phyloP scores from a whole-genome alignment of 2,329 filamentous ascomycete species.

The Sporothrix brunneoviolacea region DNA sequence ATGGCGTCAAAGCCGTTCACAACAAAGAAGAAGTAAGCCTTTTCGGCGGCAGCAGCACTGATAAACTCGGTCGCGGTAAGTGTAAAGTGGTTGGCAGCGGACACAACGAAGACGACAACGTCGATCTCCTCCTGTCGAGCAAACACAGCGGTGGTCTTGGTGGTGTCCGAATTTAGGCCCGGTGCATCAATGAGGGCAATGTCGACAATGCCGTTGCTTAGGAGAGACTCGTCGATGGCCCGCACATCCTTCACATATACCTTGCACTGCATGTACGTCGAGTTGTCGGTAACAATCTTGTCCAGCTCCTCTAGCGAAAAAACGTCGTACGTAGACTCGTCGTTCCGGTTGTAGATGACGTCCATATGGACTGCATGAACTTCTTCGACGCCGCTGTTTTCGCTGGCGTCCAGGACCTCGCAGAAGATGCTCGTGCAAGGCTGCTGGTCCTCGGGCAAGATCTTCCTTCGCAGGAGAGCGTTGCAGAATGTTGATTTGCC shows the following conservation, averaged over 20 bases:
- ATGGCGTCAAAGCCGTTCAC: slow-evolving; percentile 97
- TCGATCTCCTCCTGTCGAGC: slow-evolving; percentile 97
- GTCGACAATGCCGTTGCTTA: slow-evolving; percentile 97
- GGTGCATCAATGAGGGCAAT: slow-evolving; percentile 97
- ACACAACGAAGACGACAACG: slow-evolving; percentile 96
- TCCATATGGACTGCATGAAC: slow-evolving; percentile 91
- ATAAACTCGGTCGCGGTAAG: slow-evolving; percentile 98
- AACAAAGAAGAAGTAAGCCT: slow-evolving; percentile 98
- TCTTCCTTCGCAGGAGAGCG: slow-evolving; percentile 83
- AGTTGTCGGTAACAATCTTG: slow-evolving; percentile 82
- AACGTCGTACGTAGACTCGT: slow-evolving; percentile 91
- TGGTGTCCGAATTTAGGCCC: slow-evolving; percentile 88
- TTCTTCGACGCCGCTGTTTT: slow-evolving; percentile 87
- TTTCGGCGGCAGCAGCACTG: slow-evolving; percentile 88
- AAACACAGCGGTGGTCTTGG: slow-evolving; percentile 96
- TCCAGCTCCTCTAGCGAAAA: slow-evolving; percentile 74
- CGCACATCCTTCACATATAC: slow-evolving; percentile 90
- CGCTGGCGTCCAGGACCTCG: slow-evolving; percentile 85
- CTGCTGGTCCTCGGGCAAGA: slow-evolving; percentile 93
- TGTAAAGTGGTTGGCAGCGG: slow-evolving; percentile 95
- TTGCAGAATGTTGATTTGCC: slow-evolving; percentile 99
- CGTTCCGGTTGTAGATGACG: slow-evolving; percentile 71
- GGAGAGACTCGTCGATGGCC: slow-evolving; percentile 81
- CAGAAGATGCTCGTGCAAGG: slow-evolving; percentile 98
- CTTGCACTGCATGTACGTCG: slow-evolving; percentile 89